Conservation (phyloP, 139 green algal species). For the Coccomyxa sp. region DNA sequence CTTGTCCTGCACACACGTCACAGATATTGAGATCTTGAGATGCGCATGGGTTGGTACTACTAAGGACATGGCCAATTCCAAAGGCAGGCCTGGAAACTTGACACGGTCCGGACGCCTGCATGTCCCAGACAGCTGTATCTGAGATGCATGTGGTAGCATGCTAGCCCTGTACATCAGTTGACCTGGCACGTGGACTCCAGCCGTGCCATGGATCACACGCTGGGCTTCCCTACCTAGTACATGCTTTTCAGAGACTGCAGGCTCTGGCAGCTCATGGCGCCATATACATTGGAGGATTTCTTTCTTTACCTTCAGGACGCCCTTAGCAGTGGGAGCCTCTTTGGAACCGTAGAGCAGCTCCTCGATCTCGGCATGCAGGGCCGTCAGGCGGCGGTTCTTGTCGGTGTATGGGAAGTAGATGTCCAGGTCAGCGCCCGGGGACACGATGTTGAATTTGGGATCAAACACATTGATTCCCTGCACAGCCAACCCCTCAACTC, state of each 20-base stretch:
- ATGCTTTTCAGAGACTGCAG: no score
- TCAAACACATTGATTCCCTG: conserved; percentile 68
- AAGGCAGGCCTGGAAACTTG: no score
- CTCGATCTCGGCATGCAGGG: conserved; percentile 58
- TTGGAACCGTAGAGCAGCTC: conserved; percentile 59
- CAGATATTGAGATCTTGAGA: neutral
- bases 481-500: neutral
- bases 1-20: conserved; percentile 21
- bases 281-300: neutral
- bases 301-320: conserved; percentile 12
- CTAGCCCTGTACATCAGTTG: no score
- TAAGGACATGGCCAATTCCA: neutral
- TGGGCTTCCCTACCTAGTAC: no score
- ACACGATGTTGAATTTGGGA: conserved; percentile 87
- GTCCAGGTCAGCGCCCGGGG: conserved; percentile 66
- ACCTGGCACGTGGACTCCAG: neutral
- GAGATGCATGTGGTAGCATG: no score
- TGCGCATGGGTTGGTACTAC: neutral
- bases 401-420: conserved; percentile 79
- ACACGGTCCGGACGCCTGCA: neutral
- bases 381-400: conserved; percentile 51
- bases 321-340: conserved; percentile 11
- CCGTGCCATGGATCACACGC: no score
- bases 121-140: no score
- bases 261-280: no score